Conservation (phyloP, 208 protist genomes). For the Polymyxa betae region DNA sequence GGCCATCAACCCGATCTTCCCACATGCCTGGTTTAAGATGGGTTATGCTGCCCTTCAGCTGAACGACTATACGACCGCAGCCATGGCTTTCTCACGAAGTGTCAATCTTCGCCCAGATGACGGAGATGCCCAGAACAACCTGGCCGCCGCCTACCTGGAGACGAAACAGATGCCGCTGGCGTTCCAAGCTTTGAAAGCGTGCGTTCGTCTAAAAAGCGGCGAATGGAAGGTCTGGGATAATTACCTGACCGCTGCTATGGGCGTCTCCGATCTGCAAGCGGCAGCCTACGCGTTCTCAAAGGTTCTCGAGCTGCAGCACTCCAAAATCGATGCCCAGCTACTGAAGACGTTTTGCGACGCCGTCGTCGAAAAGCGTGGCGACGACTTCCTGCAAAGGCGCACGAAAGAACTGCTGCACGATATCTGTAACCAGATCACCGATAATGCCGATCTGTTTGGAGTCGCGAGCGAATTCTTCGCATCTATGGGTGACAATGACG, state of each 20-base stretch:
- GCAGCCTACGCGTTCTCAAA: background rate
- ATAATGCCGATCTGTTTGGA: background rate
- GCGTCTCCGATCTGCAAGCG: background rate
- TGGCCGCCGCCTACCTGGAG: slow-evolving; percentile 17
- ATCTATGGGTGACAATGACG: background rate
- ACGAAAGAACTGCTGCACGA: background rate
- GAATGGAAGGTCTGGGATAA: slow-evolving; percentile 6
- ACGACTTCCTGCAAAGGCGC: background rate
- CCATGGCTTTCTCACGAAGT: background rate
- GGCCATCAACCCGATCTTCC: slow-evolving; percentile 15
- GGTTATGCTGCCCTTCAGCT: background rate
- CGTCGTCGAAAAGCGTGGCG: background rate
- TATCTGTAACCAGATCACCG: background rate
- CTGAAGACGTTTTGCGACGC: background rate
- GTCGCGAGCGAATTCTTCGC: background rate
- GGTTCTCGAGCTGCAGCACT: background rate
- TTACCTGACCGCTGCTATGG: background rate
- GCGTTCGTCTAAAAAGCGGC: background rate
- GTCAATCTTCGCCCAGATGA: background rate
- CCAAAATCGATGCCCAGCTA: background rate
- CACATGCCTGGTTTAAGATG: background rate
- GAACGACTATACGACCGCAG: background rate
- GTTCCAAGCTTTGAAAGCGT: background rate
- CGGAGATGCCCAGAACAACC: slow-evolving; percentile 2
- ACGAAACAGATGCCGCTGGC: background rate